Conservation (phyloP, 441 rosid species). For the Aquilaria agallochum region DNA sequence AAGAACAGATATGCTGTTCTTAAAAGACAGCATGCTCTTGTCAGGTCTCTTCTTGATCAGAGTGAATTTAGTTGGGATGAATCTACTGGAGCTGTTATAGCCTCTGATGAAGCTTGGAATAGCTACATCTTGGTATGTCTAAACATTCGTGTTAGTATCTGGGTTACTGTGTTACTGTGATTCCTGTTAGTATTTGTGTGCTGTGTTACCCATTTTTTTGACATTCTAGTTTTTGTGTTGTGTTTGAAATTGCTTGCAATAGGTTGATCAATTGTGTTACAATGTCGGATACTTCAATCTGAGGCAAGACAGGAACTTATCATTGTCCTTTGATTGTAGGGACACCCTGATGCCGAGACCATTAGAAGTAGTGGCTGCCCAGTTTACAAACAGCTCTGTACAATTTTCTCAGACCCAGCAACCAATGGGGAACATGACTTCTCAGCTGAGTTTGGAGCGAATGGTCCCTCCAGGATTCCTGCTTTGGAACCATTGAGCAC, state of each 20-base stretch:
- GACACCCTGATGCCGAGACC: slow-evolving; percentile 55
- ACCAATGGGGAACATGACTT: slow-evolving; percentile 25
- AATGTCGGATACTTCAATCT: background rate
- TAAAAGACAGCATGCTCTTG: slow-evolving; percentile 33
- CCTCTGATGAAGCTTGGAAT: slow-evolving; percentile 43
- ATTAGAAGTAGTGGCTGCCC: slow-evolving; percentile 45
- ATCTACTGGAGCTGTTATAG: slow-evolving; percentile 30
- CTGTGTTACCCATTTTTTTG: background rate
- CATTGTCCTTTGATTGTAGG: slow-evolving; percentile 28
- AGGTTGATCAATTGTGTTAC: no score
- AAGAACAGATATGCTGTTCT: slow-evolving; percentile 35
- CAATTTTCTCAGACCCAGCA: slow-evolving; percentile 36
- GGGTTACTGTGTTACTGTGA: no score
- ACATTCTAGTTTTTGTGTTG: background rate
- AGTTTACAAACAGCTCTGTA: slow-evolving; percentile 40
- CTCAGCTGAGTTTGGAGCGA: slow-evolving; percentile 18
- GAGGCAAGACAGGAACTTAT: slow-evolving; percentile 4
- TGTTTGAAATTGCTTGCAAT: no score
- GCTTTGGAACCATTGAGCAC: slow-evolving; percentile 16
- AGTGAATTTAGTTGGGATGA: slow-evolving; percentile 37
- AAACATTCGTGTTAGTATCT: no score
- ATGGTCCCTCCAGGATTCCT: slow-evolving; percentile 7
- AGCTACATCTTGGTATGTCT: slow-evolving; percentile 31
- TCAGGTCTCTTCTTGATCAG: slow-evolving; percentile 36
- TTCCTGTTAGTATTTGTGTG: no score